Percentiles rank a stretch among this genome's conserved stretches.
Evolutionary conservation across 208 protist species (phyloP).

Genomic region (Leishmania tarentolae): DNA sequence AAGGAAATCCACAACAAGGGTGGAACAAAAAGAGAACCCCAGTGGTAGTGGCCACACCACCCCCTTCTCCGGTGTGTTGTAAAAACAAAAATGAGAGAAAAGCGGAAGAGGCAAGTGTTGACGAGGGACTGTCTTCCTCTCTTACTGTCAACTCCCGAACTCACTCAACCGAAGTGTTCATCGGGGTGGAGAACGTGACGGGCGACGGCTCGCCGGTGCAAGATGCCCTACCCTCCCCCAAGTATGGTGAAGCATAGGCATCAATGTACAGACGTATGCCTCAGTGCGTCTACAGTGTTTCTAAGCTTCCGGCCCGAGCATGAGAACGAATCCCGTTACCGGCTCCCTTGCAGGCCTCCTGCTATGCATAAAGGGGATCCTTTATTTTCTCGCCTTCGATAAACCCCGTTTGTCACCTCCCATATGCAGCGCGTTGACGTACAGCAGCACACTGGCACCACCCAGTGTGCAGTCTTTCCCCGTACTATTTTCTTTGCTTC

Average conservation of each 20-base stretch:
- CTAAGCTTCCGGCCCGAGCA: background rate
- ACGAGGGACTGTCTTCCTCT: background rate
- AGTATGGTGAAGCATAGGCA: background rate
- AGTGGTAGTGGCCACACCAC: background rate
- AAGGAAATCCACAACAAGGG: background rate
- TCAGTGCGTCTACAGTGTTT: background rate
- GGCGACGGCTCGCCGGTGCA: background rate
- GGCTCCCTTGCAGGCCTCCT: background rate
- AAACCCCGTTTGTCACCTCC: background rate
- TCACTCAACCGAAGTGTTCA: background rate
- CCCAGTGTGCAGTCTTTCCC: background rate
- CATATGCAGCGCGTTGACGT: background rate
- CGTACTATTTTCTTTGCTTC: background rate
- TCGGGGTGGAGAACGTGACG: background rate
- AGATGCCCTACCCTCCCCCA: no score
- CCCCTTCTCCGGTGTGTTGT: background rate
- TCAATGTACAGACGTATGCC: background rate
- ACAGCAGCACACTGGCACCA: background rate
- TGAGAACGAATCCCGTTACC: background rate
- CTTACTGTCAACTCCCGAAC: background rate
- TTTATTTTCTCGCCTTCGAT: background rate
- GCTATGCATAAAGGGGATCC: background rate
- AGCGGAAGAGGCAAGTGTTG: background rate
- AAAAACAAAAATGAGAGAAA: background rate
- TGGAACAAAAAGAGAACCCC: background rate